These are phyloP conservation scores for Coemansia sp. DNA, from an alignment of 192 early-diverging fungal genomes.

Conservation along the genomic window DNA sequence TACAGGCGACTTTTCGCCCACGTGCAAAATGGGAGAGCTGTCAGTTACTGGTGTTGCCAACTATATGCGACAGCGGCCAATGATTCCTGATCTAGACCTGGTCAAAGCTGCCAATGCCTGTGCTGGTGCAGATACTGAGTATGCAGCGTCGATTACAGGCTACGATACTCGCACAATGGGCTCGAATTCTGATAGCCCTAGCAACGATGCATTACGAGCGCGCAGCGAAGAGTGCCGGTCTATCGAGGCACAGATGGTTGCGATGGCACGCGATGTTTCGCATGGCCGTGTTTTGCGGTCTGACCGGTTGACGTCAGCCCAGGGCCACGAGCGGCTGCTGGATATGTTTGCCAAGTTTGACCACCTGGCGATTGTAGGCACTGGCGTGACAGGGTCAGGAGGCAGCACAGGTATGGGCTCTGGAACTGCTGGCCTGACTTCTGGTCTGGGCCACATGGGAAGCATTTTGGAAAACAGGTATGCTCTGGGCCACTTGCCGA, in stretches of 20 bases:
- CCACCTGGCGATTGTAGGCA: constrained; percentile 31
- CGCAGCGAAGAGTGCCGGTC: constrained; percentile 16
- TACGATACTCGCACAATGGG: constrained; percentile 10
- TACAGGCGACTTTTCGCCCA: constrained; percentile 18
- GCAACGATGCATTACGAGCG: background rate
- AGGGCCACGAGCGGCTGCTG: constrained; percentile 21
- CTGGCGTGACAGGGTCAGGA: background rate
- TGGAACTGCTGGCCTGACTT: background rate
- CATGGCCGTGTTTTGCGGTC: constrained; percentile 17
- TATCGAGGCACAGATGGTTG: constrained; percentile 3
- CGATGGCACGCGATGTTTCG: constrained; percentile 13
- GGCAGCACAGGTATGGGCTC: background rate
- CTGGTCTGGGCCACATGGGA: background rate
- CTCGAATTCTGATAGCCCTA: constrained; percentile 6
- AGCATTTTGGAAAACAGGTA: background rate
- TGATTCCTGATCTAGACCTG: constrained; percentile 26
- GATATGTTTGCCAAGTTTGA: constrained; percentile 42
- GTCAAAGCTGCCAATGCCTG: background rate
- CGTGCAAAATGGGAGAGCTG: constrained; percentile 43
- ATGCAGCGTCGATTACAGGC: constrained; percentile 8
- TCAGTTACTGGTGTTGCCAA: constrained; percentile 24
- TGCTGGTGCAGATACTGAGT: constrained; percentile 12
- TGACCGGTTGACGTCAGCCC: constrained; percentile 3
- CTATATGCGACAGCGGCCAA: constrained; percentile 30
- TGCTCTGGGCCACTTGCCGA: background rate